Base-by-base conservation (phyloP, 192 early-diverging fungal genomes). In the Umbelopsis sp. region DNA sequence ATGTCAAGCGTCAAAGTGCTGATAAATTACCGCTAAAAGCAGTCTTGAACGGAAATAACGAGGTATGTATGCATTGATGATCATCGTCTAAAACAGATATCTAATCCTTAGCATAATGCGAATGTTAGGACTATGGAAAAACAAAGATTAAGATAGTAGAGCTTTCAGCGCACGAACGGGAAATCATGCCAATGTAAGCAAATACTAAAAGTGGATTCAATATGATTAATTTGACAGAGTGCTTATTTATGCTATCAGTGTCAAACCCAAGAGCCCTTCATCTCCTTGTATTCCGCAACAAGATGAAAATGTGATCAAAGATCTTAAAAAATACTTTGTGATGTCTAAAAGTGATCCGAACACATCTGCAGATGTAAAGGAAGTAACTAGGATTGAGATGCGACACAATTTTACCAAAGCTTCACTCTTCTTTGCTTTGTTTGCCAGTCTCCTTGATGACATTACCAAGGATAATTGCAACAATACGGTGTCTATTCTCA, bases 341-440 rank as follows among this genome's bases (percentile, higher is more conserved):
- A 35, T 22, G 23, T 68, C 64, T 4, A 49, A 25, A 50, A 71
- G 58, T 16, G 35, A 4, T 41, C 71, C 51, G 37, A 74, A 25
- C 58, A 75, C 50, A 49, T 70, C 47, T 68, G 78, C 84, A 8
- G 85, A 90, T 73, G 82, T 91, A 49, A 94, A 94, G 71, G 91
- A 95, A 70, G 86, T 94, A 44, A 95, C 92, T 4, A 88, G 91
- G 15, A 66, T 93, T 9, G 94, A 95, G 80, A 94, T 94, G 82
- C 88, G 91, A 47, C 87, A 95, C 76, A 89, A 89, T 69, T 77
- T 95, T 68, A 82, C 84, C 65, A 95, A 95, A 81, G 86, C 84
- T 53, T 91, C 94, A 76, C 73, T 95, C 30, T 86, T 93, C 44
- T 83, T 82, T 65, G 80, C 92, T 6, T 76, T 93, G 35, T 71